Base-by-base conservation (phyloP, 495 filamentous ascomycete genomes). In the Hypoxylon intermedium region DNA sequence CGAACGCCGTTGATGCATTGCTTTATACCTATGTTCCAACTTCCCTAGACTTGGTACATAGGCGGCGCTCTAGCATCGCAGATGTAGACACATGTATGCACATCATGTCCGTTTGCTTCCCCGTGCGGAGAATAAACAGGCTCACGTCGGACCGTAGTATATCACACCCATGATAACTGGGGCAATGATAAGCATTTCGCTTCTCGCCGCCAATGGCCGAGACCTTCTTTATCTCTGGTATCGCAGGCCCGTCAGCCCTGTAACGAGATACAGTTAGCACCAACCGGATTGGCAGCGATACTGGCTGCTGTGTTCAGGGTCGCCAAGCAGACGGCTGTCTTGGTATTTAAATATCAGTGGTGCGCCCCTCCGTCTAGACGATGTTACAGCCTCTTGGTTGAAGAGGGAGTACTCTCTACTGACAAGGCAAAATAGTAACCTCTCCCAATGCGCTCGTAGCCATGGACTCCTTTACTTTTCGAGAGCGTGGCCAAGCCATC, bases 181-280 rank as follows among this genome's bases (percentile, higher is more conserved):
- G 55, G 61, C 51, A 33, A 42, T 55, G 61, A 65, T 65, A 60
- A 65, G 61, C 54, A 65, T 38, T 50, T 45, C 46, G 49, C 20
- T 34, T 34, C 40, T 34, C 18, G 33, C 34, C 45, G 45, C 55
- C 51, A 65, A 65, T 65, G 50, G 46, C 19, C 7, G 30, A 18
- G 16, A 20, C 9, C 54, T 54, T 13, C 43, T 64, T 64, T 64
- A 54, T 58, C 53, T 53, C 33, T 12, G 26, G 33, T 49, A 50
- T 53, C 48, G 21, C 28, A 48, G 33, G 52, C 48, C 21, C 41
- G 36, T 53, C 41, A 58, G 53, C 60, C 42, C 60, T 50, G 41
- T 48, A 33, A 63, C 49, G 43, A 53, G 47, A 51, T 51, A n/a
- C 26, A 34, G 33, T 53, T 43, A 37, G 49, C 11, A 61, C 49